phyloP scores from a whole-genome alignment of 2,329 filamentous ascomycete species.

The Whalleya microplaca region DNA sequence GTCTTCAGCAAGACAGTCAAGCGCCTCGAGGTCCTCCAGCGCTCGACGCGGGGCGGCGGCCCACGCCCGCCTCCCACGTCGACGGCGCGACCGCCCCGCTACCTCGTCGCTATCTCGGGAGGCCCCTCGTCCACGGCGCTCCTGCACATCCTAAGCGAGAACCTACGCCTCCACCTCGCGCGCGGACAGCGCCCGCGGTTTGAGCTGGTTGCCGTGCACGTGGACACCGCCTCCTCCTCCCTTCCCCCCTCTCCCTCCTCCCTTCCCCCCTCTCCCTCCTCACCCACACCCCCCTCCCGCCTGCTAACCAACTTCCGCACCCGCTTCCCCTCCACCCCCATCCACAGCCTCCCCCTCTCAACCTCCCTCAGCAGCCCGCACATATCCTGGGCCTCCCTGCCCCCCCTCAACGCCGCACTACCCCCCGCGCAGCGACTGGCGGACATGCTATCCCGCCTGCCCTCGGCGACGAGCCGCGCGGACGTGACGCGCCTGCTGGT shows the following conservation, averaged over 20 bases:
- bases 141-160: constrained; percentile 73
- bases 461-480: constrained; percentile 73
- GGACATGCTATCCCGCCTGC: constrained; percentile 61
- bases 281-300: too few species aligned
- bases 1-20: constrained; percentile 79
- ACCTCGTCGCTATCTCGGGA: constrained; percentile 81
- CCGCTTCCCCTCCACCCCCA: constrained; percentile 68
- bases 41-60: constrained; percentile 49
- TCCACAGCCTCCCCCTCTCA: constrained; percentile 66
- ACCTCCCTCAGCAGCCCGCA: constrained; percentile 53
- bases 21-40: constrained; percentile 60
- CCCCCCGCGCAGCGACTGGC: constrained; percentile 45
- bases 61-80: constrained; percentile 27
- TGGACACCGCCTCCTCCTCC: constrained; percentile 48
- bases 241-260: not conserved
- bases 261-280: not conserved
- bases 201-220: constrained; percentile 64
- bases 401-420: constrained; percentile 1
- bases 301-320: constrained; percentile 58
- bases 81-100: constrained; percentile 46
- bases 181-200: constrained; percentile 57
- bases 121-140: constrained; percentile 80
- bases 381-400: constrained; percentile 58
- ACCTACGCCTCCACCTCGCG: constrained; percentile 67
- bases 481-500: constrained; percentile 75